Evolutionary conservation across 2,329 filamentous ascomycete species (phyloP), one percentile per base, ranked within the genome.

Genomic region (Cercospora brassicicola): DNA sequence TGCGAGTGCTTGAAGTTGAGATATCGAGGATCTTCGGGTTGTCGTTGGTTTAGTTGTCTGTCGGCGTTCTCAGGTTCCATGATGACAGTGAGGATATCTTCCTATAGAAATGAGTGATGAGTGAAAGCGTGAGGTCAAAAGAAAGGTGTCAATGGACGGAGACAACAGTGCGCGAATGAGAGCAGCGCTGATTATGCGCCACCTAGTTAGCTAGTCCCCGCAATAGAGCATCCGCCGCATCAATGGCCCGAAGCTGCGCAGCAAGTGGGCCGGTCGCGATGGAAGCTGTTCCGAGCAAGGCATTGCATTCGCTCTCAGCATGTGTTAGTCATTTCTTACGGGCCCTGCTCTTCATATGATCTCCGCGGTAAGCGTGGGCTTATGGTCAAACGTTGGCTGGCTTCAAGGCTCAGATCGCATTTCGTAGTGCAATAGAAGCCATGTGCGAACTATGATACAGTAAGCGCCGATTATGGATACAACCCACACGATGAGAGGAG

Each of bases 1-100:
- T 83, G 69, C 82, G 84, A 82, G 73, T 84, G 83, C 62, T 84
- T 83, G 74, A 89, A 90, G 69, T 84, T 80, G 69, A 89, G 82
- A 73, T 87, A 89, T 64, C 82, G 82, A 45, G 83, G 77, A 67
- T 84, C 82, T 71, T 82, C 79, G 36, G 80, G 76, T 36, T 78
- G 60, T 26, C 62, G 51, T 55, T 64, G 62, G 60, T 78, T 75
- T 53, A 70, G 72, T 66, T 81, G 76, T 67, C 79, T 78, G 31
- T 78, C 72, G 36, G 72, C 71, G 67, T 80, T 80, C 23, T 72
- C 69, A 13, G 74, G 75, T 64, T 80, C 80, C 79, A 81, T 80
- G 18, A 18, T 65, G 51, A 23, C 39, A 4, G 28, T 8, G 26
- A 36, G 39, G 6, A 15, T 26, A 3, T 59, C 13, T 42, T 28